Base-by-base conservation (phyloP, 306 rosid species). In the Quercus robur region DNA sequence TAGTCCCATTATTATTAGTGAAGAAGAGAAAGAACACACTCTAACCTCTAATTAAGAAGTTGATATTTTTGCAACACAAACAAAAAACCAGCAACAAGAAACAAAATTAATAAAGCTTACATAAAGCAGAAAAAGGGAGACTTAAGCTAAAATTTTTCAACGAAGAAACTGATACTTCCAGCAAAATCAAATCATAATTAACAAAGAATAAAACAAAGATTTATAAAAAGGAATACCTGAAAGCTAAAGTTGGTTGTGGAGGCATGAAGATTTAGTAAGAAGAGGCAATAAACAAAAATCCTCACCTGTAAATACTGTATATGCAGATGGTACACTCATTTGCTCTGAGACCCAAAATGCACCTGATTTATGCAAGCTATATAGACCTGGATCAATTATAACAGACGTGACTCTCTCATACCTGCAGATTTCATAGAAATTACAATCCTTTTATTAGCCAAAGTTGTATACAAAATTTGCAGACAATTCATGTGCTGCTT, bases 301-400 rank as follows among this genome's bases (percentile, higher is more conserved):
- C 83, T 70, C 70, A 87, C 97, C 92, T 52, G 93, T 92, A 81
- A 87, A 92, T 38, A 92, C 84, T 81, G 59, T 90, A 84, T 90
- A 92, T 6, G 91, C 91, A n/a, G 94, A 73, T 74, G 97, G 97
- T 68, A 92, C 82, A 11, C 85, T 82, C 81, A 94, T 83, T 76
- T 84, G 86, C 84, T 92, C 91, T n/a, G 90, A 73, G 41, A 83
- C 89, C 94, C 94, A 90, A 85, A 87, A 90, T 15, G 89, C 92
- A 30, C 90, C 94, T 23, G 93, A 86, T 87, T 92, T 88, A 35
- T 80, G 82, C 79, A 77, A 63, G 81, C 88, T 90, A 73, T 92
- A 90, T 66, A 92, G 81, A 51, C 94, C 97, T 7, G 97, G 97
- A 84, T 92, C 97, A 62, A 92, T 81, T 81, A 92, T 92, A 59